A percentile compares a stretch with the other conserved stretches of the same genome.
These are phyloP conservation scores for Thermothelomyces thermophilus DNA, from an alignment of 2,329 filamentous ascomycete species.

Conservation along the genomic window DNA sequence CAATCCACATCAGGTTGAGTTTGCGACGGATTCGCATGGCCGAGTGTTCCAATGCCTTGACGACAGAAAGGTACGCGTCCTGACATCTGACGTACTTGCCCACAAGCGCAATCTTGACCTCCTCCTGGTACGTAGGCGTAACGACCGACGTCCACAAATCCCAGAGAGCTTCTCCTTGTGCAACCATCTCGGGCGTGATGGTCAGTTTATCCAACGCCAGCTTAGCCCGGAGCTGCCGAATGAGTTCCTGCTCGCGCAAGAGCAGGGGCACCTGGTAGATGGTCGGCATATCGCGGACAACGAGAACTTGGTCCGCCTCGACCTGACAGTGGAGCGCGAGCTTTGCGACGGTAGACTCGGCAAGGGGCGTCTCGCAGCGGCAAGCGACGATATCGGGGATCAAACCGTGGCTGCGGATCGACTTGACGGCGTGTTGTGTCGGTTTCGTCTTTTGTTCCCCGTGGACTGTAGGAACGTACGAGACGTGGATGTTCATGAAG, in stretches of 20 bases:
- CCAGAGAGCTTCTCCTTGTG: slow-evolving; percentile 67
- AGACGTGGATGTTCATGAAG: slow-evolving; percentile 85
- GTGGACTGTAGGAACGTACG: slow-evolving; percentile 66
- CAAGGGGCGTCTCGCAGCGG: slow-evolving; percentile 73
- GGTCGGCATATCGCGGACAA: slow-evolving; percentile 81
- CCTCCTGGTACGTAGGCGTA: slow-evolving; percentile 59
- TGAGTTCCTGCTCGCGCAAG: slow-evolving; percentile 71
- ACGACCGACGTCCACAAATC: slow-evolving; percentile 66
- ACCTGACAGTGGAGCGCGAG: slow-evolving; percentile 87
- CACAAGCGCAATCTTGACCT: slow-evolving; percentile 76
- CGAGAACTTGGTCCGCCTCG: slow-evolving; percentile 75
- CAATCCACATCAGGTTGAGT: slow-evolving; percentile 76
- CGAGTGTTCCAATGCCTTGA: slow-evolving; percentile 84
- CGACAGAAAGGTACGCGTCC: slow-evolving; percentile 71
- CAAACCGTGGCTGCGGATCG: slow-evolving; percentile 73
- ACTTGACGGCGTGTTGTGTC: slow-evolving; percentile 82
- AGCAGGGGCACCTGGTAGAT: slow-evolving; percentile 96
- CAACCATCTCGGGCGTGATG: slow-evolving; percentile 46
- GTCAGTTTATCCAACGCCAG: slow-evolving; percentile 56
- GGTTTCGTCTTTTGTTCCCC: slow-evolving; percentile 93
- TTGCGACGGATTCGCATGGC: slow-evolving; percentile 80
- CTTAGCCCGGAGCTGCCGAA: slow-evolving; percentile 57
- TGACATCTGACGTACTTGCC: slow-evolving; percentile 85
- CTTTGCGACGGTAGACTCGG: slow-evolving; percentile 70
- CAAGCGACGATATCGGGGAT: slow-evolving; percentile 77